These are phyloP conservation scores for Fagopyrum homotropicum DNA, from an alignment of 148 eudicot genomes.

Conservation along the genomic window DNA sequence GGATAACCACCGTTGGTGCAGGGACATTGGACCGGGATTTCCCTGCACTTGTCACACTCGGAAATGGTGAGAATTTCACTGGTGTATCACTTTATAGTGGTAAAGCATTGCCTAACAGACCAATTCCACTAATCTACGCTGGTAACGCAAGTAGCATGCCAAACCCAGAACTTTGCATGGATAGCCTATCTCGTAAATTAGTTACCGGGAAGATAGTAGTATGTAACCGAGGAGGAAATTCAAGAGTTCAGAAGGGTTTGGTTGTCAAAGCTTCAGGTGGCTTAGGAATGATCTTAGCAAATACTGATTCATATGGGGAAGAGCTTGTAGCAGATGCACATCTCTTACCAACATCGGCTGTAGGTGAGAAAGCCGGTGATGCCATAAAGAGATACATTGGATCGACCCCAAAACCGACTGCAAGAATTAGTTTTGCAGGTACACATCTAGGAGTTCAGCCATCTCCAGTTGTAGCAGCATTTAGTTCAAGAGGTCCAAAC, in stretches of 20 bases:
- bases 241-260: slow-evolving; percentile 61
- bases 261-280: slow-evolving; percentile 68
- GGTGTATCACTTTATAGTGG: slow-evolving; percentile 78
- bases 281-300: slow-evolving; percentile 65
- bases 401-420: slow-evolving; percentile 37
- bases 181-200: slow-evolving; percentile 33
- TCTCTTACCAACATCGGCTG: slow-evolving; percentile 52
- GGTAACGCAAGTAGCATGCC: slow-evolving; percentile 45
- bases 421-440: slow-evolving; percentile 43
- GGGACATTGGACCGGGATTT: slow-evolving; percentile 79
- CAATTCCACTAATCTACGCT: slow-evolving; percentile 50
- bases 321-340: slow-evolving; percentile 80
- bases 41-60: slow-evolving; percentile 52
- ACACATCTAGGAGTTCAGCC: slow-evolving; percentile 66
- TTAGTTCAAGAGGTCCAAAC: slow-evolving; percentile 84
- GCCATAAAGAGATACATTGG: slow-evolving; percentile 46
- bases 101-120: slow-evolving; percentile 32
- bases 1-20: slow-evolving; percentile 90
- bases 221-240: slow-evolving; percentile 61
- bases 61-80: slow-evolving; percentile 50
- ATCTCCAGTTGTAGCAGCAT: slow-evolving; percentile 76
- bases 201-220: slow-evolving; percentile 76
- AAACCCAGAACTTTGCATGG: slow-evolving; percentile 55
- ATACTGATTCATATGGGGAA: slow-evolving; percentile 56
- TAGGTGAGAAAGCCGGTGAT: slow-evolving; percentile 46